Conservation (phyloP, 495 filamentous ascomycete species). For the Penicillium roqueforti region DNA sequence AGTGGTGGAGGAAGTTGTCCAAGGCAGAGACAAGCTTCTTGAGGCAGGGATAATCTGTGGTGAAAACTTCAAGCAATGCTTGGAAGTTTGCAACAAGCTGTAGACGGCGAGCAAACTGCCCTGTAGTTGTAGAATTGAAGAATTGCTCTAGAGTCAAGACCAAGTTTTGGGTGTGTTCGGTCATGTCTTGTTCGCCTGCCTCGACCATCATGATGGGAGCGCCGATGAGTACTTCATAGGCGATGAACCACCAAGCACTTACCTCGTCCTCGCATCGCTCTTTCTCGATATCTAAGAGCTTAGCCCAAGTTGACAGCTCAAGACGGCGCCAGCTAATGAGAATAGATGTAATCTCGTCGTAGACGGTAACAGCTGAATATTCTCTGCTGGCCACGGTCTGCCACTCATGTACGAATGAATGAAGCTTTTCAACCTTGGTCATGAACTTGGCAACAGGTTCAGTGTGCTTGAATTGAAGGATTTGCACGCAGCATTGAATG, state of each 20-base stretch:
- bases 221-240: slow-evolving; percentile 81
- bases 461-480: slow-evolving; percentile 69
- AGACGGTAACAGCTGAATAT: slow-evolving; percentile 63
- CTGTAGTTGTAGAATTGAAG: slow-evolving; percentile 66
- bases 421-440: slow-evolving; percentile 77
- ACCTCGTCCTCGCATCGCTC: slow-evolving; percentile 70
- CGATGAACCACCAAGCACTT: slow-evolving; percentile 92
- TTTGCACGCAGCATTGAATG: slow-evolving; percentile 63
- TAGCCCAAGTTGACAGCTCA: slow-evolving; percentile 87
- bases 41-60: slow-evolving; percentile 52
- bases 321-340: slow-evolving; percentile 85
- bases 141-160: slow-evolving; percentile 70
- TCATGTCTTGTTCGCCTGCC: slow-evolving; percentile 50
- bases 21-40: slow-evolving; percentile 53
- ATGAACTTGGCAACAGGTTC: slow-evolving; percentile 84
- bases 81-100: slow-evolving; percentile 68
- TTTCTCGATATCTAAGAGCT: slow-evolving; percentile 80
- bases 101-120: slow-evolving; percentile 73
- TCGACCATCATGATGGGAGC: slow-evolving; percentile 62
- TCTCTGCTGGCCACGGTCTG: slow-evolving; percentile 80
- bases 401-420: slow-evolving; percentile 84
- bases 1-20: slow-evolving; percentile 72
- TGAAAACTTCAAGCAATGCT: slow-evolving; percentile 44
- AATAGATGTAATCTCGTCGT: slow-evolving; percentile 67
- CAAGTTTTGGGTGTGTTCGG: slow-evolving; percentile 60